Evolutionary conservation across 768 basidiomycete species (phyloP).

Genomic region (Boletus rubroflammeus): DNA sequence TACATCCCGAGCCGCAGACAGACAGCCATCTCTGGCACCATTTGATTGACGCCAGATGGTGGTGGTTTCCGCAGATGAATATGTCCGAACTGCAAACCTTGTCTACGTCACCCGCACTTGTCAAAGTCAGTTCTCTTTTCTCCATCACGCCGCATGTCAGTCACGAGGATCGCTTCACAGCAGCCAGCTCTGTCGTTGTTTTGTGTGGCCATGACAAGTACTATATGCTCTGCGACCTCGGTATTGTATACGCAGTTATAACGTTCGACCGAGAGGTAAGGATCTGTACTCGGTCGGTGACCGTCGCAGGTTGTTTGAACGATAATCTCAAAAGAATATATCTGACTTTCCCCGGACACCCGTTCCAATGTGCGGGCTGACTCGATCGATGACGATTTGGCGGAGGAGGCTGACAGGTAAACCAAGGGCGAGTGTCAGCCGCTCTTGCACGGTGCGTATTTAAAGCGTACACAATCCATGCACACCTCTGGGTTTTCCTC

Average conservation of each 20-base stretch:
- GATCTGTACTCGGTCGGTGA: not conserved
- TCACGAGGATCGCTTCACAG: slow-evolving; percentile 4
- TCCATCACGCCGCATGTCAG: not conserved
- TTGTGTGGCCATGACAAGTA: slow-evolving; percentile 21
- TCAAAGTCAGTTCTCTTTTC: slow-evolving; percentile 5
- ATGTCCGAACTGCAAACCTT: not conserved
- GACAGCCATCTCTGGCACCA: not conserved
- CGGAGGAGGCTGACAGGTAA: slow-evolving; percentile 6
- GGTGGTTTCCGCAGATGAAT: not conserved
- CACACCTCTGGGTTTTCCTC: not conserved
- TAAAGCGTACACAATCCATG: not conserved
- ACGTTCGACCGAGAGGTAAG: slow-evolving; percentile 21
- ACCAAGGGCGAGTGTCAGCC: slow-evolving; percentile 5
- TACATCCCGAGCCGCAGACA: not conserved
- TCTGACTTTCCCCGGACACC: not conserved
- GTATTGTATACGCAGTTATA: slow-evolving; percentile 3
- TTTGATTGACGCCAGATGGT: not conserved
- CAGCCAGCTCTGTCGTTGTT: slow-evolving; percentile 4
- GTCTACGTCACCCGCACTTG: slow-evolving; percentile 3
- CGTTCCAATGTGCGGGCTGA: not conserved
- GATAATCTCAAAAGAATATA: not conserved
- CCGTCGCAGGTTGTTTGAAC: not conserved
- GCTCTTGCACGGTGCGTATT: not conserved
- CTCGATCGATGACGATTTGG: not conserved
- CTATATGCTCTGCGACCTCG: not conserved